These are phyloP conservation scores for Podospora fimiseda DNA, from an alignment of 495 filamentous ascomycete genomes.

Conservation along the genomic window DNA sequence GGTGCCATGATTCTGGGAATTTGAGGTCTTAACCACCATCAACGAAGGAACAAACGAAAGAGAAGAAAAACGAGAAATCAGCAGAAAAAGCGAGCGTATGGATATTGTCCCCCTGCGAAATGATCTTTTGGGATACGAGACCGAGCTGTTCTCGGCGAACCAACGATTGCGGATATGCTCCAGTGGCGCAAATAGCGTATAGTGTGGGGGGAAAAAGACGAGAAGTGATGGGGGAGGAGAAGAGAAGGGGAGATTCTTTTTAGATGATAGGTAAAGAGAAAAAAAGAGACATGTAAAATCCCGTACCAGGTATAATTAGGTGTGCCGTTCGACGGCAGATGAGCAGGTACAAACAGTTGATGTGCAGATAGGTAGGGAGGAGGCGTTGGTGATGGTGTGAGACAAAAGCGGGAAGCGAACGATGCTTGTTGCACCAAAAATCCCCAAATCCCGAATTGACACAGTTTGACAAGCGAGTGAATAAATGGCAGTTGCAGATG, in stretches of 20 bases:
- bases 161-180: not conserved
- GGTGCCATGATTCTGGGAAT: slow-evolving; percentile 34
- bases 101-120: not conserved
- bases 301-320: not conserved
- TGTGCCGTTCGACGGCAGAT: not conserved
- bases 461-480: not conserved
- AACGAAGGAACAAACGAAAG: not conserved
- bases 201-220: not conserved
- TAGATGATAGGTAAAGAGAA: not conserved
- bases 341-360: not conserved
- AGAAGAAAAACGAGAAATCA: not conserved
- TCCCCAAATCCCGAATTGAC: not conserved
- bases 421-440: not conserved
- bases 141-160: not conserved
- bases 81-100: not conserved
- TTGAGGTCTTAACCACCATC: not conserved
- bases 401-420: not conserved
- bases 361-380: not conserved
- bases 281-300: not conserved
- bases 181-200: slow-evolving; percentile 4
- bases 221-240: not conserved
- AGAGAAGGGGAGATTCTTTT: not conserved
- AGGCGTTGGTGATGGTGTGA: not conserved
- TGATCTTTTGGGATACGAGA: slow-evolving; percentile 4
- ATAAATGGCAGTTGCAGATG: not conserved